Conservation (phyloP, 1,284 basidiomycete genomes). For the Cryptococcus depauperatus region DNA sequence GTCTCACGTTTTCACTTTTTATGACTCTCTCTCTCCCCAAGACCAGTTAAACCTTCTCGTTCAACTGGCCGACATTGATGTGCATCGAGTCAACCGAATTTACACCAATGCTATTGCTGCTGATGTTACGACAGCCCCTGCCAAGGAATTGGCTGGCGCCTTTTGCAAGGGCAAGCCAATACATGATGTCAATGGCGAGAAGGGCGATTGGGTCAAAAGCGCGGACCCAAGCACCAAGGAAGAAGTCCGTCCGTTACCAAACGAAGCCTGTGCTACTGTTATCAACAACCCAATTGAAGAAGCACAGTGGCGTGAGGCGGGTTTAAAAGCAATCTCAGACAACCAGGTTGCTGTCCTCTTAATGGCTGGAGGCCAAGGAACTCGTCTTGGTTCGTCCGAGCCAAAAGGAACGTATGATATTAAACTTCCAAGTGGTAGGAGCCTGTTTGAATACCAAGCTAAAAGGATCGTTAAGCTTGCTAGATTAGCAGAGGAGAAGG, state of each 20-base stretch:
- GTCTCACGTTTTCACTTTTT: slow-evolving; percentile 82
- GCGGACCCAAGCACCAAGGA: slow-evolving; percentile 11
- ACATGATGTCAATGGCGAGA: slow-evolving; percentile 44
- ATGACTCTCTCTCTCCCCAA: slow-evolving; percentile 58
- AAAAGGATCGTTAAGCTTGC: slow-evolving; percentile 84
- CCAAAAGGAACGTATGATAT: slow-evolving; percentile 99
- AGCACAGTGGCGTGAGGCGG: slow-evolving; percentile 62
- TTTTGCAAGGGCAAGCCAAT: slow-evolving; percentile 60
- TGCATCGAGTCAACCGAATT: slow-evolving; percentile 83
- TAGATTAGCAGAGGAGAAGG: slow-evolving; percentile 57
- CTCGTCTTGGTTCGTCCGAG: slow-evolving; percentile 78
- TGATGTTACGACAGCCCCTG: slow-evolving; percentile 50
- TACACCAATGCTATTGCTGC: slow-evolving; percentile 67
- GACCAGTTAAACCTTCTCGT: slow-evolving; percentile 59
- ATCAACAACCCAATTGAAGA: slow-evolving; percentile 54
- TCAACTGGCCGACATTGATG: slow-evolving; percentile 77
- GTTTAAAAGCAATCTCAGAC: slow-evolving; percentile 69
- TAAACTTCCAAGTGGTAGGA: slow-evolving; percentile 81
- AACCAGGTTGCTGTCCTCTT: slow-evolving; percentile 86
- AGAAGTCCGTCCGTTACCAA: slow-evolving; percentile 58
- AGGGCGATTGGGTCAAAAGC: not conserved
- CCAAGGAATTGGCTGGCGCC: slow-evolving; percentile 35
- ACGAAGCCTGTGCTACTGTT: slow-evolving; percentile 59
- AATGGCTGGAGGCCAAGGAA: slow-evolving; percentile 97
- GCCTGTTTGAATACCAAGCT: slow-evolving; percentile 93